Conservation (phyloP, 768 basidiomycete species). For the Boletus fagicola region DNA sequence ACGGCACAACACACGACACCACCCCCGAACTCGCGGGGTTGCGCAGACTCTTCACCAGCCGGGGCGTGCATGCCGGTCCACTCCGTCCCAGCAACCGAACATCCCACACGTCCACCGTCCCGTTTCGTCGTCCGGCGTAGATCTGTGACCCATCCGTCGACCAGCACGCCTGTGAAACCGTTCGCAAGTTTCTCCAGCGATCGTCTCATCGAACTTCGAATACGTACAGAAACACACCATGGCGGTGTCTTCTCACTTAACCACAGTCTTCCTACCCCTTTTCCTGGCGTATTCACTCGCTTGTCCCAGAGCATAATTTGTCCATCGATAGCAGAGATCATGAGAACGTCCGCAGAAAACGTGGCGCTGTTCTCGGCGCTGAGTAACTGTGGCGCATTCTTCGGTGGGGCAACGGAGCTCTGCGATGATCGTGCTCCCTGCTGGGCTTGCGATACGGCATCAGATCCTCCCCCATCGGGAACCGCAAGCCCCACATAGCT, state of each 20-base stretch:
- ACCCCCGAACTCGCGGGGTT: conserved; percentile 89
- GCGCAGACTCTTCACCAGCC: conserved; percentile 74
- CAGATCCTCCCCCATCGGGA: conserved; percentile 27
- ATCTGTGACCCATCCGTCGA: conserved; percentile 84
- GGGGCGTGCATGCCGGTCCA: conserved; percentile 63
- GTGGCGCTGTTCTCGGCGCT: conserved; percentile 55
- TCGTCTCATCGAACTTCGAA: conserved; percentile 1
- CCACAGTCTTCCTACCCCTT: conserved; percentile 81
- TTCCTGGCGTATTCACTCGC: conserved; percentile 59
- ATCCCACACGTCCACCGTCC: conserved; percentile 92
- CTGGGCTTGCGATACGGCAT: conserved; percentile 24
- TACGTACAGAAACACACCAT: conserved; percentile 90
- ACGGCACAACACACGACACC: conserved; percentile 86
- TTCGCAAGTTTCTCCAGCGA: conserved; percentile 2
- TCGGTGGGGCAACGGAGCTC: conserved; percentile 53
- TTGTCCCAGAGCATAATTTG: conserved; percentile 92
- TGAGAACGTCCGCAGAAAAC: conserved; percentile 78
- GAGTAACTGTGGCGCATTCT: conserved; percentile 74
- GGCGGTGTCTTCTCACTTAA: conserved; percentile 91
- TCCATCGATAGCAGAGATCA: conserved; percentile 91
- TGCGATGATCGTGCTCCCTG: conserved; percentile 28
- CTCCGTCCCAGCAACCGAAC: conserved; percentile 74
- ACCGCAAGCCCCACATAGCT: conserved; percentile 26
- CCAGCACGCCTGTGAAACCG: conserved; percentile 79
- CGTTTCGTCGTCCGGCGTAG: conserved; percentile 88